phyloP scores from a whole-genome alignment of 441 rosid genomes.

The Croton laevigatus region DNA sequence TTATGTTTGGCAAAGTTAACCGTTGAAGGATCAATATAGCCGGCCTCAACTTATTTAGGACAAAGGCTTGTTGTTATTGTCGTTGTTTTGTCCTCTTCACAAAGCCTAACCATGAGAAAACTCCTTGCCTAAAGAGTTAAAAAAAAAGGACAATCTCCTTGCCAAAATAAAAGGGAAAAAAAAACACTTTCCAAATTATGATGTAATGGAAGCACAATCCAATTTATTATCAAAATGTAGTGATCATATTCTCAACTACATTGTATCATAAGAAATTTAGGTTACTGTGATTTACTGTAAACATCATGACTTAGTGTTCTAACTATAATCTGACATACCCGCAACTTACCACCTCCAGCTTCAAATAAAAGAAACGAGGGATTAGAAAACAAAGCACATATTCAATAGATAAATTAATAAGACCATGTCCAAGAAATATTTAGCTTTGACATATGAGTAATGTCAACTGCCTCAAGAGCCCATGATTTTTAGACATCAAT shows the following conservation, averaged over 20 bases:
- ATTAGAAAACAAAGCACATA: background rate
- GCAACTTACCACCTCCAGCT: background rate
- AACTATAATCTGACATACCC: background rate
- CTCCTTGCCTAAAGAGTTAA: background rate
- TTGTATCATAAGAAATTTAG: background rate
- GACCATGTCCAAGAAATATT: background rate
- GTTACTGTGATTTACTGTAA: background rate
- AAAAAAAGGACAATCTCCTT: background rate
- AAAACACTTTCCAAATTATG: too few relatives aligned
- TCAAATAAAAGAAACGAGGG: too few relatives aligned
- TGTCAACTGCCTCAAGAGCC: background rate
- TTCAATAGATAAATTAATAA: background rate
- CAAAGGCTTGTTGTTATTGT: too few relatives aligned
- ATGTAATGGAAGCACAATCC: background rate
- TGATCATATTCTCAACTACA: background rate
- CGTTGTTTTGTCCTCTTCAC: too few relatives aligned
- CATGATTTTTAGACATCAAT: background rate
- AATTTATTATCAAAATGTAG: background rate
- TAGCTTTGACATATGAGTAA: background rate
- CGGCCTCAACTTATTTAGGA: too few relatives aligned
- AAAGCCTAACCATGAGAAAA: background rate
- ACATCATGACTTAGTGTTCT: background rate
- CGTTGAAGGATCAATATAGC: too few relatives aligned
- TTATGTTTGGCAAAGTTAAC: too few relatives aligned
- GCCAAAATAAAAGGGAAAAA: background rate